phyloP scores from a whole-genome alignment of 106 monocot species.

The Alisma plantagoaquatica region DNA sequence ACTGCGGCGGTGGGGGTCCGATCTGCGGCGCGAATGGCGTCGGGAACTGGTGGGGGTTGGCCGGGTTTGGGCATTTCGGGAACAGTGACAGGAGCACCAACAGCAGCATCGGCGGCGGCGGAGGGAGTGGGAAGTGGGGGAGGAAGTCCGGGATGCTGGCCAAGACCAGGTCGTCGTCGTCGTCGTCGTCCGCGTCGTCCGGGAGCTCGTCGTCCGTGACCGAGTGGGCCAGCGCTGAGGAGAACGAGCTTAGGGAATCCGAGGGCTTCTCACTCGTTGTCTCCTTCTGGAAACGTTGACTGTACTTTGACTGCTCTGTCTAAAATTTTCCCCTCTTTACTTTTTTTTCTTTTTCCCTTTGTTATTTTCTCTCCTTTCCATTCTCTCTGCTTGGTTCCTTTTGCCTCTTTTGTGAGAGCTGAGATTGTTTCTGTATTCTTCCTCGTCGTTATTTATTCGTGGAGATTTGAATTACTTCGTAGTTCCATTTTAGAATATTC shows the following conservation, averaged over 20 bases:
- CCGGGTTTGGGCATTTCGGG: conserved; percentile 16
- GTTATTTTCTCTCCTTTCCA: too few relatives aligned
- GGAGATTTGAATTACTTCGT: too few relatives aligned
- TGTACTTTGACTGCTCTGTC: too few relatives aligned
- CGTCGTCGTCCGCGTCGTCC: conserved; percentile 34
- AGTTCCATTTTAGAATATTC: too few relatives aligned
- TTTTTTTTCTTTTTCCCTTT: too few relatives aligned
- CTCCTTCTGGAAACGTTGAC: conserved; percentile 46
- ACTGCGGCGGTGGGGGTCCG: not conserved
- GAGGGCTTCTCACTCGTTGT: conserved; percentile 66
- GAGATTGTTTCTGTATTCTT: too few relatives aligned
- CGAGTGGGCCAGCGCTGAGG: conserved; percentile 85
- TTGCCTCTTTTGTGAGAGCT: too few relatives aligned
- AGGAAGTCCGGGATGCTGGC: conserved; percentile 22
- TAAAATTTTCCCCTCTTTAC: too few relatives aligned
- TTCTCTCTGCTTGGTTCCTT: too few relatives aligned
- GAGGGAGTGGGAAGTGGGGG: not conserved
- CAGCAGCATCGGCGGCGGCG: not conserved
- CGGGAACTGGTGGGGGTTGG: conserved; percentile 4
- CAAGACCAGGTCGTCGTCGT: conserved; percentile 43
- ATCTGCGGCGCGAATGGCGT: too few relatives aligned
- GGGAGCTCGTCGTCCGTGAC: conserved; percentile 55
- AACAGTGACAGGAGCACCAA: not conserved
- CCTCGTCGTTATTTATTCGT: too few relatives aligned
- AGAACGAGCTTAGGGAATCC: conserved; percentile 44